A percentile compares a stretch with the other conserved stretches of the same genome.
Evolutionary conservation across 768 basidiomycete genomes (phyloP).

Genomic region (Termitomyces sp.): DNA sequence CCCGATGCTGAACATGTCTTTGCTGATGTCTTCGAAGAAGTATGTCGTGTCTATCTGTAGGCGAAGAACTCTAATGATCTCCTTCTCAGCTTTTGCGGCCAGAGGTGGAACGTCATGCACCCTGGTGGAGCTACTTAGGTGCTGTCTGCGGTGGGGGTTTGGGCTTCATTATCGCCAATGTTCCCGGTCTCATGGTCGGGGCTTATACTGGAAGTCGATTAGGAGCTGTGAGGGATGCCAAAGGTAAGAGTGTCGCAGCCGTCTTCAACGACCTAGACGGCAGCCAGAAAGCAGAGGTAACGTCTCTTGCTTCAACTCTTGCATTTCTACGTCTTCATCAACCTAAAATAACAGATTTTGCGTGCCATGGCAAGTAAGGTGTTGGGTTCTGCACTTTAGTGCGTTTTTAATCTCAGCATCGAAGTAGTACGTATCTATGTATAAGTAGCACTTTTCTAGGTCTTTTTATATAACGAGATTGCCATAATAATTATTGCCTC

Average conservation of each 20-base stretch:
- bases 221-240: conserved; percentile 89
- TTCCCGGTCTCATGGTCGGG: conserved; percentile 84
- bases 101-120: conserved; percentile 66
- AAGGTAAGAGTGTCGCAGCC: conserved; percentile 87
- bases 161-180: conserved; percentile 63
- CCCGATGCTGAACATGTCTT: conserved; percentile 83
- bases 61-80: neutral
- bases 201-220: conserved; percentile 87
- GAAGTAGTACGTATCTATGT: neutral
- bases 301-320: conserved; percentile 11
- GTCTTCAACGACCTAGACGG: conserved; percentile 78
- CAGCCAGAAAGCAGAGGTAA: conserved; percentile 83
- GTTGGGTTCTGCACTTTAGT: conserved; percentile 54
- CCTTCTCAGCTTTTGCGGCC: conserved; percentile 62
- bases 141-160: conserved; percentile 66
- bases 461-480: neutral
- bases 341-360: conserved; percentile 52
- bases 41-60: conserved; percentile 22
- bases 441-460: neutral
- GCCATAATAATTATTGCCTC: no score
- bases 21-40: conserved; percentile 90
- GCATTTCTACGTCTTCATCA: neutral
- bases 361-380: conserved; percentile 81
- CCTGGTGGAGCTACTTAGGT: conserved; percentile 78
- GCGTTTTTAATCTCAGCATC: neutral